phyloP scores from a whole-genome alignment of 768 basidiomycete genomes.

The Calocera cornea region DNA sequence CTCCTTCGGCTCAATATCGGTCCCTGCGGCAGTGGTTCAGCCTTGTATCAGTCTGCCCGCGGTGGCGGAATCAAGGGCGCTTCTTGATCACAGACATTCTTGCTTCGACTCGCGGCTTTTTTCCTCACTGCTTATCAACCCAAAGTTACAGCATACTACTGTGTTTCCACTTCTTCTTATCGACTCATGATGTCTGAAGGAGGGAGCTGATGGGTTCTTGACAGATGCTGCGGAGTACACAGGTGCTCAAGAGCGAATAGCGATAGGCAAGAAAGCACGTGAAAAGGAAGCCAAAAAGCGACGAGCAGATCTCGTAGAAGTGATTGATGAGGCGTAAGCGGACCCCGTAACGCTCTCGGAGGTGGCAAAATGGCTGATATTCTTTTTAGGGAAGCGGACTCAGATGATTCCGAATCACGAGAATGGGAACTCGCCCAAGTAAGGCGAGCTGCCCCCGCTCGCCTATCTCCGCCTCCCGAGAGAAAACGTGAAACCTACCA shows the following conservation, averaged over 20 bases:
- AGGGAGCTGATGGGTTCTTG: too few species aligned
- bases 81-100: not conserved
- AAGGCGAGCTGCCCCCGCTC: slow-evolving; percentile 52
- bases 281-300: slow-evolving; percentile 56
- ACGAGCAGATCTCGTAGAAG: slow-evolving; percentile 57
- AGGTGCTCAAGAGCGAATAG: slow-evolving; percentile 73
- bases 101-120: not conserved
- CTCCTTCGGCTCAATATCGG: not conserved
- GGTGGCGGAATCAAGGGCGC: not conserved
- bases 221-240: slow-evolving; percentile 79
- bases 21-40: not conserved
- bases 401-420: slow-evolving; percentile 51
- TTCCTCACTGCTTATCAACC: not conserved
- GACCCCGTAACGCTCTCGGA: not conserved
- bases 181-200: too few species aligned
- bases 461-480: slow-evolving; percentile 13
- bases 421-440: slow-evolving; percentile 74
- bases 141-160: not conserved
- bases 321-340: slow-evolving; percentile 70
- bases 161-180: not conserved
- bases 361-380: not conserved
- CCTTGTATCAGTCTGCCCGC: not conserved
- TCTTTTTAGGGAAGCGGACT: slow-evolving; percentile 50
- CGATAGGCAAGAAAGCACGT: slow-evolving; percentile 67
- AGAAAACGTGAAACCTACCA: not conserved